Percentiles rank a stretch among this genome's conserved stretches.
phyloP scores from a whole-genome alignment of 106 monocot genomes.

The Dendrobium officinale region DNA sequence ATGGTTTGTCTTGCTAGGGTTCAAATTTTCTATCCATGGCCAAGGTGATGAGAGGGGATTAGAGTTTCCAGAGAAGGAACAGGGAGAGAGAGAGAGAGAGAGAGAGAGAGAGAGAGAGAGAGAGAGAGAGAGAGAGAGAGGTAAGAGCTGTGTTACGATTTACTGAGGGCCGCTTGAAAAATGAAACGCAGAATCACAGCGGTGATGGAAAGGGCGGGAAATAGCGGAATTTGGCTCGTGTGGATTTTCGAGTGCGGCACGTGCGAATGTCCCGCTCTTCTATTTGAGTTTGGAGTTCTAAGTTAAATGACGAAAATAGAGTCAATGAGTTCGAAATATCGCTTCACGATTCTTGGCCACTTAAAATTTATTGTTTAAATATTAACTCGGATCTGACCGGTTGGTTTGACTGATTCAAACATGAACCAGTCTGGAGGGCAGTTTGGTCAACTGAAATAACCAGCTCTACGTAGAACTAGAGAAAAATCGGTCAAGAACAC shows the following conservation, averaged over 20 bases:
- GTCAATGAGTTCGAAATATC: background rate
- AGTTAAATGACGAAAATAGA: too few relatives aligned
- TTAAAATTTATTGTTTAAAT: background rate
- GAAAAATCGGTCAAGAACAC: too few relatives aligned
- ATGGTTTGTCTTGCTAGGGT: background rate
- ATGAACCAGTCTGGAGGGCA: accelerated
- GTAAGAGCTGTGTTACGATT: background rate
- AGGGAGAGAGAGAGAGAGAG: background rate
- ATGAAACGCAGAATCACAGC: background rate
- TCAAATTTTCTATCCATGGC: background rate
- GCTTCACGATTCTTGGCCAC: too few relatives aligned
- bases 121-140: background rate
- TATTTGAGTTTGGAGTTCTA: too few relatives aligned
- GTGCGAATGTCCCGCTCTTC: slow-evolving; percentile 20
- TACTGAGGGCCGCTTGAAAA: background rate
- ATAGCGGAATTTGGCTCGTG: background rate
- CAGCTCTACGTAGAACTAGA: too few relatives aligned
- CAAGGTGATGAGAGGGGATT: background rate
- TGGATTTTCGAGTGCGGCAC: slow-evolving; percentile 11
- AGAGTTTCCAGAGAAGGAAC: background rate
- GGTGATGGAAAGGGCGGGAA: background rate
- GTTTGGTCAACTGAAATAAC: too few relatives aligned
- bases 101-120: background rate
- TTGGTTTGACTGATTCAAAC: too few relatives aligned
- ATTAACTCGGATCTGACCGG: too few relatives aligned